These are phyloP conservation scores for Pseudozyma pruni DNA, from an alignment of 1,284 basidiomycete genomes.

Conservation along the genomic window DNA sequence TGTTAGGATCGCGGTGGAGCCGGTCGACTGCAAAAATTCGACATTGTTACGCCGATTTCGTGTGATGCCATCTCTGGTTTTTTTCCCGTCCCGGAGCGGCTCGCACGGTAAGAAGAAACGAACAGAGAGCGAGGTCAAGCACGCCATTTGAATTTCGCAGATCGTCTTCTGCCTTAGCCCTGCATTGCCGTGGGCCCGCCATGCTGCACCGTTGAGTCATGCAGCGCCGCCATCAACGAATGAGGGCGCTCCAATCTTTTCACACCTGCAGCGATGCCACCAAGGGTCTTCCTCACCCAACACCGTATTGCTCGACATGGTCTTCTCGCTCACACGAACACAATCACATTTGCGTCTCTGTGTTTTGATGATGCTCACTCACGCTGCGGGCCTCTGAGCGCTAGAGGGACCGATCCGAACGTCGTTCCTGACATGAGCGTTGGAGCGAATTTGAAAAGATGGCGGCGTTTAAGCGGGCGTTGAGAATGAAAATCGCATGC, in stretches of 20 bases:
- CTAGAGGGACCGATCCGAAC: no score
- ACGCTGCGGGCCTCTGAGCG: no score
- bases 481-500: background rate
- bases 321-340: no score
- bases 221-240: no score
- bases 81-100: background rate
- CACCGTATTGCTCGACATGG: no score
- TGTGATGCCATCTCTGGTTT: no score
- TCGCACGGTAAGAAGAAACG: constrained; percentile 18
- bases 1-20: no score
- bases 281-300: no score
- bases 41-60: no score
- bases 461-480: constrained; percentile 8
- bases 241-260: background rate
- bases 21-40: background rate
- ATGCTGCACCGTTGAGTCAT: constrained; percentile 28
- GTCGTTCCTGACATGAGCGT: no score
- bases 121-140: constrained; percentile 6
- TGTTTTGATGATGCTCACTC: no score
- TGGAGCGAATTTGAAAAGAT: background rate
- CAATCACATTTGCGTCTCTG: no score
- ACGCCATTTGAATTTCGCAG: constrained; percentile 16
- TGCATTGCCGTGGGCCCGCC: background rate
- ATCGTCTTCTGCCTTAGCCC: constrained; percentile 5
- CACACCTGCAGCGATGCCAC: background rate